Conservation (phyloP, 768 basidiomycete genomes). For the Floccularia luteovirens region DNA sequence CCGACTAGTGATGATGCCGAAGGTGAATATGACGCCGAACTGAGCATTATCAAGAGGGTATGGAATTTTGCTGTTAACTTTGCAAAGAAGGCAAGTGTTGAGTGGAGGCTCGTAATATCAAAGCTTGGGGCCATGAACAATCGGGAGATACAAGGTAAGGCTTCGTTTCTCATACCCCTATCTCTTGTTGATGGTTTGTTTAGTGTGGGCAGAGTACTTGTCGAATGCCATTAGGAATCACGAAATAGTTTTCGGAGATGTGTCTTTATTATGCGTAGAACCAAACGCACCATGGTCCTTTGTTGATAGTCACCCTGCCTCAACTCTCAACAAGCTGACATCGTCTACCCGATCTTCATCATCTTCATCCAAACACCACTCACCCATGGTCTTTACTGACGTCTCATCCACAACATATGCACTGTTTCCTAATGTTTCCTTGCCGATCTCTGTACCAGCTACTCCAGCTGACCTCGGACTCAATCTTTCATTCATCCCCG, state of each 20-base stretch:
- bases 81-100: constrained; percentile 58
- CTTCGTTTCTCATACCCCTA: background rate
- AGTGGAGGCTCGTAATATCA: constrained; percentile 74
- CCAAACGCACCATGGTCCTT: constrained; percentile 54
- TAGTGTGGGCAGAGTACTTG: constrained; percentile 3
- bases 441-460: constrained; percentile 32
- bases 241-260: constrained; percentile 23
- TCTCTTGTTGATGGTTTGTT: background rate
- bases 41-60: constrained; percentile 47
- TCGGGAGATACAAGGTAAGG: constrained; percentile 61
- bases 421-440: constrained; percentile 30
- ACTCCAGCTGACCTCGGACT: constrained; percentile 25
- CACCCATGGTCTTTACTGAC: constrained; percentile 22
- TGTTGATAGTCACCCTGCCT: constrained; percentile 20
- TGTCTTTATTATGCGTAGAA: constrained; percentile 56
- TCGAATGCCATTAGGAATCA: background rate
- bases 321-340: constrained; percentile 12
- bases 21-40: constrained; percentile 28
- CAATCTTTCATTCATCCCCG: constrained; percentile 23
- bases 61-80: constrained; percentile 66
- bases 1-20: constrained; percentile 25
- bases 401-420: constrained; percentile 43
- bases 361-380: constrained; percentile 14
- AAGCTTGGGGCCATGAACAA: constrained; percentile 56
- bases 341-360: constrained; percentile 18